Conservation (phyloP, 176 grass and related monocot genomes). For the Phyllostachys edulis region DNA sequence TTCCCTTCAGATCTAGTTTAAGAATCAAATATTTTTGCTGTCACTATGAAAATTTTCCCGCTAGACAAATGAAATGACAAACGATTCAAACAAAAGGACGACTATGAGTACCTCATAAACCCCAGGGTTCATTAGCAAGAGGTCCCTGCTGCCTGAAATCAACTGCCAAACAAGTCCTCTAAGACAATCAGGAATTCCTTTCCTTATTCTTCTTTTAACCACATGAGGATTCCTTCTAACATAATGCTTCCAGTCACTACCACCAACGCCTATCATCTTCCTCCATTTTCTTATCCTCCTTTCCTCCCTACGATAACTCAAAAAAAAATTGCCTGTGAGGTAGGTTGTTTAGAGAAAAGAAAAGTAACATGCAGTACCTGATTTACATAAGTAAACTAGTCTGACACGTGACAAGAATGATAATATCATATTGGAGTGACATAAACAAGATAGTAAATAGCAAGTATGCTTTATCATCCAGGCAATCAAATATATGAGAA, state of each 20-base stretch:
- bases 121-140: conserved; percentile 78
- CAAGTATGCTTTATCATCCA: neutral
- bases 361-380: neutral
- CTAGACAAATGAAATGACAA: neutral
- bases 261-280: conserved; percentile 96
- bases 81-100: neutral
- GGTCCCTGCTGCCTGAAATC: conserved; percentile 93
- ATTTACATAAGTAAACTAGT: neutral
- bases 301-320: conserved; percentile 59
- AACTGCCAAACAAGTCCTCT: conserved; percentile 97
- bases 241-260: conserved; percentile 93
- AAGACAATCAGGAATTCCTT: conserved; percentile 96
- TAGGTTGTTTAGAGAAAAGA: conserved; percentile 2
- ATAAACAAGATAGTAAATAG: conserved; percentile 20
- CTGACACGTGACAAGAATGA: neutral
- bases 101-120: conserved; percentile 80
- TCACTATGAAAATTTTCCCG: neutral
- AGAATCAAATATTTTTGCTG: neutral
- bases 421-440: neutral
- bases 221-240: conserved; percentile 85
- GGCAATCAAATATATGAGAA: conserved; percentile 12
- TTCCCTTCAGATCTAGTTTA: neutral
- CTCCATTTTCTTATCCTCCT: conserved; percentile 93
- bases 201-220: conserved; percentile 87
- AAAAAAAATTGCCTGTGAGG: neutral